Base-by-base conservation (phyloP, 768 basidiomycete species). In the Tulasnella sp. region DNA sequence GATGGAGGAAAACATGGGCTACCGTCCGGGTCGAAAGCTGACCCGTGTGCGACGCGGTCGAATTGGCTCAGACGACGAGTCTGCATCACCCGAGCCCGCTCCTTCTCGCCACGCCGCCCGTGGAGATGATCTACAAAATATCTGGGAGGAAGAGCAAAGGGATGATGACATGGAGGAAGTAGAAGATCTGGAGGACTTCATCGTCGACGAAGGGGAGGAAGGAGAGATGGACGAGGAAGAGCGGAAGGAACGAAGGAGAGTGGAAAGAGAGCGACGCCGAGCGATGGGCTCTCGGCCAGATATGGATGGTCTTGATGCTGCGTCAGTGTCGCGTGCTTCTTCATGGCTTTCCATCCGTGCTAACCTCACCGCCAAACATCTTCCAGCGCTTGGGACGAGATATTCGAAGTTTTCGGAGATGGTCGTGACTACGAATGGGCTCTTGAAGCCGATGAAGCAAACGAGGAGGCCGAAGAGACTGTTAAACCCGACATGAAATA, bases 351-450 rank as follows among this genome's bases (percentile, higher is more conserved):
- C 76, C 39, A 23, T 74, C 69, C 42, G 79, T 77, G 79, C 82
- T 80, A 77, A 48, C 46, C 46, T 5, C 1, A 13, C 6, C 4
- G 3, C 40, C 46, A 48, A 48, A 48, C 16, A 16, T 77, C 39
- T 80, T 80, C 2, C 80, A 97, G 95, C 82, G 92, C 95, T 37
- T 98, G 95, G 95, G 92, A 93, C 70, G 98, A 98, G 85, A 93
- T 99, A 37, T 92, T 93, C 79, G 96, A 95, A 78, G 94, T 99
- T 1, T 99, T 99, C 80, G 98, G 98, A 44, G 93, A 96, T 80
- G 98, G 98, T 9, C 91, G 92, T 81, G 96, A 99, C 80, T 99
- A 97, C 83, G 95, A 95, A 81, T 96, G 94, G 92, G 96, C 96
- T 16, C 84, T 99, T 69, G 91, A 87, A 70, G 94, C 91, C 6